A percentile compares a stretch with the other conserved stretches of the same genome.
These are phyloP conservation scores for Fusarium abutilonis DNA, from an alignment of 2,329 filamentous ascomycete genomes.

Conservation along the genomic window DNA sequence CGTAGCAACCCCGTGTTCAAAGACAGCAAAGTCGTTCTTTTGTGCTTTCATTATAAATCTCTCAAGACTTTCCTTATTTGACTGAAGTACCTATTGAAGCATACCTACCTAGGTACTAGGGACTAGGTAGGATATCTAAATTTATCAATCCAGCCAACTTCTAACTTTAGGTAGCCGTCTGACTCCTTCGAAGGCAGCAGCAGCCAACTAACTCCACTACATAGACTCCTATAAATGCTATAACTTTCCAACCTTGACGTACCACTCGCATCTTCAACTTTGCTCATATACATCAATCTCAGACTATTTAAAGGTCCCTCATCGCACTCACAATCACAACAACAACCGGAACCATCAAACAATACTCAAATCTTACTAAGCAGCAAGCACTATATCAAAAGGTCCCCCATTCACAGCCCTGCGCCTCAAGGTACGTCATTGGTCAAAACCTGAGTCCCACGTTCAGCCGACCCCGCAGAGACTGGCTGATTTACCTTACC, in stretches of 20 bases:
- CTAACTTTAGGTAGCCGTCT: slow-evolving; percentile 10
- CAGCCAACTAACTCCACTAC: slow-evolving; percentile 22
- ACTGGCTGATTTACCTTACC: slow-evolving; percentile 20
- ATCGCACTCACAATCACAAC: background rate
- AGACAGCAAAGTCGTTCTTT: too few relatives aligned
- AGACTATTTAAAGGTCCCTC: background rate
- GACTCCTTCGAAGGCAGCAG: slow-evolving; percentile 36
- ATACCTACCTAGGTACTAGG: background rate
- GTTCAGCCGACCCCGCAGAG: slow-evolving; percentile 44
- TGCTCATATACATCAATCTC: background rate
- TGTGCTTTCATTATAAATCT: background rate
- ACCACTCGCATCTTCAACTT: background rate
- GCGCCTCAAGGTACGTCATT: slow-evolving; percentile 31
- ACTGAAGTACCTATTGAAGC: background rate
- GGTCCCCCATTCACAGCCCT: slow-evolving; percentile 30
- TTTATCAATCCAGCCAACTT: background rate
- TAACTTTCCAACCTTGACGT: background rate
- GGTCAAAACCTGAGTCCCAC: slow-evolving; percentile 24
- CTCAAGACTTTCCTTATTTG: background rate
- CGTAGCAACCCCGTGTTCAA: background rate
- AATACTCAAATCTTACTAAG: slow-evolving; percentile 8
- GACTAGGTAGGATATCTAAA: background rate
- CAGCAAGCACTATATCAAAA: slow-evolving; percentile 7
- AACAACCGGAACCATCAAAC: background rate
- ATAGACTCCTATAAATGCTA: slow-evolving; percentile 10